These are phyloP conservation scores for Verbena officinalis DNA, from an alignment of 257 asterid species.

Conservation along the genomic window DNA sequence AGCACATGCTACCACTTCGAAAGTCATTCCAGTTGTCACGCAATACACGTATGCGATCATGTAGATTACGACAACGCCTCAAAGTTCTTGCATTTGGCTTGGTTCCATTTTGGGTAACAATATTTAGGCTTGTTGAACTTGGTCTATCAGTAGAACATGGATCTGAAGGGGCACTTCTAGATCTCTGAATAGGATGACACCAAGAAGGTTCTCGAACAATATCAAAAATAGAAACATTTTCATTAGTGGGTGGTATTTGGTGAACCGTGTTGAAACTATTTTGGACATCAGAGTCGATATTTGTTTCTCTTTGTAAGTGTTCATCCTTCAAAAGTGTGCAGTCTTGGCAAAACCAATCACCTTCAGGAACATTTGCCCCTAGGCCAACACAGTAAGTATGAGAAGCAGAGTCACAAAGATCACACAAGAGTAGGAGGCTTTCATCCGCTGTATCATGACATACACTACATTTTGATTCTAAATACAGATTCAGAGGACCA, in stretches of 20 bases:
- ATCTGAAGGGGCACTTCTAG: slow-evolving; percentile 32
- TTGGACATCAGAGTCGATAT: slow-evolving; percentile 32
- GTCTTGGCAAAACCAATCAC: slow-evolving; percentile 84
- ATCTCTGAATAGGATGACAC: slow-evolving; percentile 26
- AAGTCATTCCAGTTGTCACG: slow-evolving; percentile 67
- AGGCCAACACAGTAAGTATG: slow-evolving; percentile 79
- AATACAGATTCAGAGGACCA: slow-evolving; percentile 51
- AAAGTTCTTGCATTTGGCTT: slow-evolving; percentile 53
- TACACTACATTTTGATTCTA: slow-evolving; percentile 52
- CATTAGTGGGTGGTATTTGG: slow-evolving; percentile 26
- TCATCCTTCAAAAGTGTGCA: slow-evolving; percentile 65
- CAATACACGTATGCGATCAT: slow-evolving; percentile 48
- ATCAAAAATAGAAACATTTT: slow-evolving; percentile 40
- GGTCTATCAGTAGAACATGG: slow-evolving; percentile 21
- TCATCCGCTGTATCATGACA: slow-evolving; percentile 55
- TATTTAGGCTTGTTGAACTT: slow-evolving; percentile 34
- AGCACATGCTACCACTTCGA: slow-evolving; percentile 53
- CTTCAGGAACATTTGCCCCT: slow-evolving; percentile 70
- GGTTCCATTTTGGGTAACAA: slow-evolving; percentile 19
- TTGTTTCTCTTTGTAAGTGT: slow-evolving; percentile 41
- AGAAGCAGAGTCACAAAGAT: slow-evolving; percentile 71
- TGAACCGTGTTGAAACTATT: slow-evolving; percentile 9
- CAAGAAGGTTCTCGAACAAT: slow-evolving; percentile 45
- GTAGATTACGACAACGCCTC: slow-evolving; percentile 54
- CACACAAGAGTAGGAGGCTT: slow-evolving; percentile 63